Evolutionary conservation across 805 yeast genomes (phyloP), one percentile per base, ranked within the genome.

Genomic region (Dipodascopsis tothii): DNA sequence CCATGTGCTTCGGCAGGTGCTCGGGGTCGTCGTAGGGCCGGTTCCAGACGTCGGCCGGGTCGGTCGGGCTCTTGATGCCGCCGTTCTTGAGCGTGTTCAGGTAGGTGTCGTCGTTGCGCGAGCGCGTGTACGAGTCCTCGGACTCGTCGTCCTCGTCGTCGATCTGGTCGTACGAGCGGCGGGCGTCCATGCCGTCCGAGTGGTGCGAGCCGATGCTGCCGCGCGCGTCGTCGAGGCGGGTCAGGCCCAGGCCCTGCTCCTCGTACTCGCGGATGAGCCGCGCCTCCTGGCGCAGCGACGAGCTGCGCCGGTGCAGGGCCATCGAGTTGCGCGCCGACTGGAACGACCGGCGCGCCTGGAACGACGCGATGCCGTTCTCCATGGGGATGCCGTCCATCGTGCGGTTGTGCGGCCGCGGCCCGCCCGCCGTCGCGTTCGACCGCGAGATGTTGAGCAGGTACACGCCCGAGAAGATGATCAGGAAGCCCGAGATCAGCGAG

Each of bases 381-480:
- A 86, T 66, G 23, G 95, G 95, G 59, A 77, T 82, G 67, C 70
- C 87, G 61, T 62, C 81, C 64, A 69, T 71, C 46, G 73, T 66
- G 69, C 74, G 43, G n/a, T 23, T 21, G 14, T 14, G 21, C 20
- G 35, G 63, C 42, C 60, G 40, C 32, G 60, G 48, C 18, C 43
- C 38, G n/a, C 56, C 47, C 22, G 63, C 64, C 30, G 56, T 59
- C 17, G 60, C 55, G 21, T 62, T 63, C 4, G 59, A 76, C 58
- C 94, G 74, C 2, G 92, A 75, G 35, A 86, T 75, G 64, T 86
- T 86, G 57, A 86, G 72, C 46, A 86, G 68, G 58, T 81, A 86
- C 20, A 86, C 95, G 35, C 95, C 96, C 43, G 84, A 74, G 66
- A 86, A 87, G 46, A 87, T 86, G 60, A 84, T 83, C 46, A 85